Conservation (phyloP, 1,139 yeast species). For the Suhomyces bolitotheri region DNA sequence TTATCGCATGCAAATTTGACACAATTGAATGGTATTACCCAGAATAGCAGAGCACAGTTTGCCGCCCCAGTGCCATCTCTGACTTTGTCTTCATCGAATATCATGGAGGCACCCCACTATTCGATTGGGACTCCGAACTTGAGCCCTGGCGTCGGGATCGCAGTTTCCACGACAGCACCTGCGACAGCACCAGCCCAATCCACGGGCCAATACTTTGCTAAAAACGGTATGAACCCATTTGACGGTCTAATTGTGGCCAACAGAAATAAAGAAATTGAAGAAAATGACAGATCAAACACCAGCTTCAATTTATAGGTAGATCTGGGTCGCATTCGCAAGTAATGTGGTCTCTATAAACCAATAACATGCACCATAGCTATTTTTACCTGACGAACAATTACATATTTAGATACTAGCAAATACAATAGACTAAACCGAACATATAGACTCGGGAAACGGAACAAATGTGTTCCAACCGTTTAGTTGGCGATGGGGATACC, state of each 20-base stretch:
- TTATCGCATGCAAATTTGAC: slow-evolving; percentile 23
- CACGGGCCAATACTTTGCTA: slow-evolving; percentile 38
- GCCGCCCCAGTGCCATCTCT: slow-evolving; percentile 6
- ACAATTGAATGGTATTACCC: slow-evolving; percentile 19
- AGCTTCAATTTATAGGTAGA: slow-evolving; percentile 11
- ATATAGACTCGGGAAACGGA: too few relatives aligned
- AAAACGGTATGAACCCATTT: slow-evolving; percentile 43
- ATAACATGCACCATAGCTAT: too few relatives aligned
- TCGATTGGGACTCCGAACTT: slow-evolving; percentile 7
- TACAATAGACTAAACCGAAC: too few relatives aligned
- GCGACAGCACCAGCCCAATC: slow-evolving; percentile 40
- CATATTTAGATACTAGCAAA: too few relatives aligned
- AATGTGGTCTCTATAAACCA: too few relatives aligned
- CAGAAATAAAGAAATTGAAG: slow-evolving; percentile 18
- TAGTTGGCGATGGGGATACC: too few relatives aligned
- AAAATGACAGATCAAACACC: slow-evolving; percentile 8
- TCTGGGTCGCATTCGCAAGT: background rate
- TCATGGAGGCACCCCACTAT: slow-evolving; percentile 6
- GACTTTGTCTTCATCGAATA: background rate
- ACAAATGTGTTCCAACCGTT: too few relatives aligned
- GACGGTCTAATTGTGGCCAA: slow-evolving; percentile 41
- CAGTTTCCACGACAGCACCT: slow-evolving; percentile 16
- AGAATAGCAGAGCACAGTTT: background rate
- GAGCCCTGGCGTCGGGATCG: slow-evolving; percentile 8
- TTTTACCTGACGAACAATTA: too few relatives aligned